Evolutionary conservation across 441 rosid genomes (phyloP), one percentile per base, ranked within the genome.

Genomic region (Pelargonium myrrhifolium): DNA sequence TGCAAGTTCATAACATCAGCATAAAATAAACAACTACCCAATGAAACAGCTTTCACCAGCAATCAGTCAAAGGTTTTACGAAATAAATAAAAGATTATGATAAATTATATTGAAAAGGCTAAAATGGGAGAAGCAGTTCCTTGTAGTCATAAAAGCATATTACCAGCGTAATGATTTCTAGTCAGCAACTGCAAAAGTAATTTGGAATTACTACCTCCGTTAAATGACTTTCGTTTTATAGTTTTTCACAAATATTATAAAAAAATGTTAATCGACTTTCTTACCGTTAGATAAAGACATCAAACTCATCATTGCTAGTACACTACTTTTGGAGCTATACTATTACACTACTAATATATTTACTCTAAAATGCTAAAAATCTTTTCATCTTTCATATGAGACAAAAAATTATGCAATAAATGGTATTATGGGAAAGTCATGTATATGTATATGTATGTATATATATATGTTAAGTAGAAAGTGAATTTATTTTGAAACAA

Each of bases 121-220:
- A 53, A 31, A 6, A 59, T 42, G 70, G 21, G 21, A 35, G 42
- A 7, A 39, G 22, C 47, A 62, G 37, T 60, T 60, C 17, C 17
- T 11, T 60, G 64, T 26, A 24, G 17, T 60, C 62, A 53, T 9
- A 56, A 60, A 60, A 60, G 39, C 39, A 24, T 35, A 66, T 51
- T 49, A 51, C 37, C 14, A 21, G 1, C 0, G 18, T 4, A 1
- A n/a, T n/a, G 55, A 8, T 9, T 53, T 10, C 53, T 6, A 12
- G 37, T 24, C 37, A 31, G 37, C 37, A 31, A 31, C 4, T 24
- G 17, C 56, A 51, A 66, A 17, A 28, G 35, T 18, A 53, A 31
- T 15, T 31, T 7, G 17, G 24, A 55, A 12, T 6, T 49, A 66
- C 28, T 8, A 1, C 31, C 49, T 10, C n/a, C n/a, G n/a, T n/a